Evolutionary conservation across 768 basidiomycete species (phyloP).

Genomic region (Rhizopogon roseolus): DNA sequence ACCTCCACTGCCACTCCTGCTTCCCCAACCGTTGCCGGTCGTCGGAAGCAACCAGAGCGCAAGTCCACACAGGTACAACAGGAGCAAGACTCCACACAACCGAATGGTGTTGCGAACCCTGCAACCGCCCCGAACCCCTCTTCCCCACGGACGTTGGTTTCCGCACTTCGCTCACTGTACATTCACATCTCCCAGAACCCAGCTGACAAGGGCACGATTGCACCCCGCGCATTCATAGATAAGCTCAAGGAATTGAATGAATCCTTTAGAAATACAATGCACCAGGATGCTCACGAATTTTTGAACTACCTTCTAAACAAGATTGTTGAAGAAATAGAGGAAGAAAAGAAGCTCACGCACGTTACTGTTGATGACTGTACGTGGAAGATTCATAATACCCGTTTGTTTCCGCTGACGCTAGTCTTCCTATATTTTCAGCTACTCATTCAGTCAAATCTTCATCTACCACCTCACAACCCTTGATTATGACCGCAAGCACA

Average conservation of each 20-base stretch:
- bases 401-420: slow-evolving; percentile 1
- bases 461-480: slow-evolving; percentile 39
- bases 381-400: slow-evolving; percentile 22
- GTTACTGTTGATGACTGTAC: slow-evolving; percentile 61
- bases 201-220: slow-evolving; percentile 75
- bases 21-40: slow-evolving; percentile 28
- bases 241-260: slow-evolving; percentile 93
- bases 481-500: slow-evolving; percentile 34
- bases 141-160: slow-evolving; percentile 74
- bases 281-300: slow-evolving; percentile 99
- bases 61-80: slow-evolving; percentile 27
- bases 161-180: slow-evolving; percentile 92
- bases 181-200: slow-evolving; percentile 76
- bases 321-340: slow-evolving; percentile 90
- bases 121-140: slow-evolving; percentile 45
- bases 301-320: slow-evolving; percentile 90
- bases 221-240: slow-evolving; percentile 88
- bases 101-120: slow-evolving; percentile 21
- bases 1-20: slow-evolving; percentile 15
- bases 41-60: slow-evolving; percentile 53
- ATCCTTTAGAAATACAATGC: slow-evolving; percentile 84
- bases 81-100: slow-evolving; percentile 26
- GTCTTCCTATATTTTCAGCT: slow-evolving; percentile 33
- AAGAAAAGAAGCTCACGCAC: slow-evolving; percentile 48
- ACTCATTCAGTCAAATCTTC: slow-evolving; percentile 57